Percentiles rank a stretch among this genome's conserved stretches.
phyloP scores from a whole-genome alignment of 225 moss, liverwort and hornwort species.

The Pleurozium schreberi region DNA sequence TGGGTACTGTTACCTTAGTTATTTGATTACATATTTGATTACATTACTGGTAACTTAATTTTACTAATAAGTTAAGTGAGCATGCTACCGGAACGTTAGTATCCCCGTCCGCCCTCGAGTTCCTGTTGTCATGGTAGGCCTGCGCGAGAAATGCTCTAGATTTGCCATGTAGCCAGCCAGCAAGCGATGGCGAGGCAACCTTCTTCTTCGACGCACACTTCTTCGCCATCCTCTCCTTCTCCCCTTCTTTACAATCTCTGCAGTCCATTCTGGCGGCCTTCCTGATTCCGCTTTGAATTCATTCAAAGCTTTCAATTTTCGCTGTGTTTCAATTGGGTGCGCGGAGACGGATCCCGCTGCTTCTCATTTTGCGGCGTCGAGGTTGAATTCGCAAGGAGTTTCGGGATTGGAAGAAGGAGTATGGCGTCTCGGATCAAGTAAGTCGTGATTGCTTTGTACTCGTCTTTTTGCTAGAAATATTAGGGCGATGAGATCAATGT shows the following conservation, averaged over 20 bases:
- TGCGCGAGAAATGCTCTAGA: neutral
- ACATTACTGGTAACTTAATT: neutral
- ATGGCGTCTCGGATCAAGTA: neutral
- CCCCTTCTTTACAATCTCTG: neutral
- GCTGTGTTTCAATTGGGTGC: neutral
- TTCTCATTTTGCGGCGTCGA: neutral
- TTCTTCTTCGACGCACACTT: neutral
- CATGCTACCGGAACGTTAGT: no score
- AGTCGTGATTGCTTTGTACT: neutral
- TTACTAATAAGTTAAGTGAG: no score
- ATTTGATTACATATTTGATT: no score
- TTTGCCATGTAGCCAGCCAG: neutral
- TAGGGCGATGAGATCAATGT: neutral
- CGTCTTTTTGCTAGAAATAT: neutral
- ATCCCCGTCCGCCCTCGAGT: neutral
- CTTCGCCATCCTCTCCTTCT: neutral
- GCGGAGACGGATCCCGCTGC: neutral
- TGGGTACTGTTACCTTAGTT: neutral
- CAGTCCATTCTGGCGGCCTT: neutral
- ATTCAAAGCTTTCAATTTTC: neutral
- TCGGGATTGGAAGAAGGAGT: neutral
- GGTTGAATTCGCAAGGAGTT: neutral
- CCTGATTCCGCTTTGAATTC: neutral
- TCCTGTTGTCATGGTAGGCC: neutral
- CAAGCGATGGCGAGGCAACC: neutral